Evolutionary conservation across 192 early-diverging fungal species (phyloP), one percentile per base, ranked within the genome.

Genomic region (Umbelopsis ramanniana): DNA sequence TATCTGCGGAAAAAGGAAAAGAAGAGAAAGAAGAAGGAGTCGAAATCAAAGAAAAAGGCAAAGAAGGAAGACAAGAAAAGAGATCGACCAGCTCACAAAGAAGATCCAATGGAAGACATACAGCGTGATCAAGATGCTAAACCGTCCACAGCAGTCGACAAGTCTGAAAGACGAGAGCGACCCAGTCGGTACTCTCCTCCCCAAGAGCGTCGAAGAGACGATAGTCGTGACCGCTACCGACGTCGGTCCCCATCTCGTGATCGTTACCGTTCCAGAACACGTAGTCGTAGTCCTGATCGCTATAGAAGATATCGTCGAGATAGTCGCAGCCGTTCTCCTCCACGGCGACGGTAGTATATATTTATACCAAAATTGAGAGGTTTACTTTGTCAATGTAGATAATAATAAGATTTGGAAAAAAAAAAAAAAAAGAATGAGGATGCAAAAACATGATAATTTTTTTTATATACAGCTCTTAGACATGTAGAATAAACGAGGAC

Each of bases 1-100:
- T 93, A 90, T 67, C 77, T 92, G 21, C 80, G 88, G 73, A 82
- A 89, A 46, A 91, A 91, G 67, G 71, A 86, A 45, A 86, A 82
- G 73, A 89, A 91, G 57, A 78, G 82, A 23, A 54, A 72, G 50
- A 67, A 48, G 57, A 83, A 83, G 52, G 82, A 85, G 57, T 68
- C 33, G 7, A 73, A 68, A 43, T 35, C 26, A 23, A 76, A 69
- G 29, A 71, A 69, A 52, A 70, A 50, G 15, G 33, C 71, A 23
- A 73, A 80, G 60, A 79, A 81, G 26, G 68, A 80, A 29, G 68
- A 80, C 19, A 80, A 82, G 68, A 63, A 63, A 37, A 29, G 33
- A 38, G 57, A 63, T 6, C 33, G 33, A 17, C 2, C 29, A 29
- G 33, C 33, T 12, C 57, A 63, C 19, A 26, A 63, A 37, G 57